These are phyloP conservation scores for Arachnomyces sp. DNA, from an alignment of 2,329 filamentous ascomycete species.

Conservation along the genomic window DNA sequence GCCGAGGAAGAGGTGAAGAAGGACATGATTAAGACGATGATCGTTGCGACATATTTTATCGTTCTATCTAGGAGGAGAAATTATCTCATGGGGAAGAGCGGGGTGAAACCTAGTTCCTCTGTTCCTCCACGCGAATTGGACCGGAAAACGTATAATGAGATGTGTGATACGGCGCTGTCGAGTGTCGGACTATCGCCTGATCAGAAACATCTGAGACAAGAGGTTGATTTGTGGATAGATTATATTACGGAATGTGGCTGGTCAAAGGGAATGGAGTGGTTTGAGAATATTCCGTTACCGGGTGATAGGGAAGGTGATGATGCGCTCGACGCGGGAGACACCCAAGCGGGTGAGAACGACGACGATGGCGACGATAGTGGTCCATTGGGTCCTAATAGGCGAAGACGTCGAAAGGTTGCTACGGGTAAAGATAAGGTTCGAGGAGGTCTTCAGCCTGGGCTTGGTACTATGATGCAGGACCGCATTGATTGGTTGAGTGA, in stretches of 20 bases:
- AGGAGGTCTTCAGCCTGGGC: slow-evolving; percentile 35
- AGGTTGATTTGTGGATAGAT: slow-evolving; percentile 55
- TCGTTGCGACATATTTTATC: slow-evolving; percentile 38
- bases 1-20: slow-evolving; percentile 40
- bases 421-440: slow-evolving; percentile 16
- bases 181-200: slow-evolving; percentile 34
- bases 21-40: slow-evolving; percentile 29
- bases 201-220: slow-evolving; percentile 29
- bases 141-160: slow-evolving; percentile 33
- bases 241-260: slow-evolving; percentile 44
- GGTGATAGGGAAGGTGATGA: slow-evolving; percentile 5
- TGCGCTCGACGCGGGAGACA: slow-evolving; percentile 11
- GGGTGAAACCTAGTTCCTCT: neutral
- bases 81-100: slow-evolving; percentile 10
- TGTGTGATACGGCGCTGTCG: slow-evolving; percentile 31
- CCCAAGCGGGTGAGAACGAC: slow-evolving; percentile 24
- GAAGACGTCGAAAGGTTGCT: slow-evolving; percentile 11
- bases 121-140: slow-evolving; percentile 26
- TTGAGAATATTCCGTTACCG: slow-evolving; percentile 44
- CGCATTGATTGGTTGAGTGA: slow-evolving; percentile 40
- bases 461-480: slow-evolving; percentile 45
- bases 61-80: slow-evolving; percentile 43
- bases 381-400: slow-evolving; percentile 20
- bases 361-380: slow-evolving; percentile 26
- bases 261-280: slow-evolving; percentile 59